Base-by-base conservation (phyloP, 140 eudicot genomes). In the Flaveria floridana region DNA sequence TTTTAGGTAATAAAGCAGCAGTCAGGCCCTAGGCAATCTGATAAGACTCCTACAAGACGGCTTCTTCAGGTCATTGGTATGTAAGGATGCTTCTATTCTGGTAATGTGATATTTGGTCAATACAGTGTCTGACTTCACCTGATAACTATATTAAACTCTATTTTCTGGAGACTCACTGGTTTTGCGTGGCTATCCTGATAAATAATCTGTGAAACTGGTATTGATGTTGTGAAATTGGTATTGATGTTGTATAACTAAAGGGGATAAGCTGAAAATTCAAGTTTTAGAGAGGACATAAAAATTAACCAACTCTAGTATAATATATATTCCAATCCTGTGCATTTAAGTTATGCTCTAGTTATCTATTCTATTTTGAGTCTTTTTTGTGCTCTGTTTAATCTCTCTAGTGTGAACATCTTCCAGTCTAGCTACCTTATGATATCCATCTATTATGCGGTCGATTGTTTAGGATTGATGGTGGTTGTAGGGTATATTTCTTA, bases 41-140 rank as follows among this genome's bases (percentile, higher is more conserved):
- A 94, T 68, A 95, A 81, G 83, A 76, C 83, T 67, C 89, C 88
- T 23, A 52, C 99, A 10, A 84, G 90, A 71, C 85, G 99, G 41
- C 89, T 94, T 75, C 99, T 95, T 76, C 97, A 91, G 86, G 87
- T 95, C 78, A 66, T 71, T 62, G 99, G 99, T 95, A 90, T 79
- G 89, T 53, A 34, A 59, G 25, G 34, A 47, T 57, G 30, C 65
- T 42, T 73, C 59, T 72, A 23, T 53, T 53, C 51, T 14, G 19
- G 48, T 72, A 51, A 63, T 72, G 12, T 25, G 48, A 8, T 64
- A 52, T 44, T 16, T 71, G 9, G 23, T 34, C 13, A 64, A 16
- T 64, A 42, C 52, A 42, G 15, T 70, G 28, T 71, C 25, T 59
- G 76, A 61, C 63, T 58, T 70, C 55, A 70, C 19, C 51, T 34